A percentile compares a stretch with the other conserved stretches of the same genome.
Evolutionary conservation across 441 rosid genomes (phyloP).

Genomic region (Adansonia gregorii): DNA sequence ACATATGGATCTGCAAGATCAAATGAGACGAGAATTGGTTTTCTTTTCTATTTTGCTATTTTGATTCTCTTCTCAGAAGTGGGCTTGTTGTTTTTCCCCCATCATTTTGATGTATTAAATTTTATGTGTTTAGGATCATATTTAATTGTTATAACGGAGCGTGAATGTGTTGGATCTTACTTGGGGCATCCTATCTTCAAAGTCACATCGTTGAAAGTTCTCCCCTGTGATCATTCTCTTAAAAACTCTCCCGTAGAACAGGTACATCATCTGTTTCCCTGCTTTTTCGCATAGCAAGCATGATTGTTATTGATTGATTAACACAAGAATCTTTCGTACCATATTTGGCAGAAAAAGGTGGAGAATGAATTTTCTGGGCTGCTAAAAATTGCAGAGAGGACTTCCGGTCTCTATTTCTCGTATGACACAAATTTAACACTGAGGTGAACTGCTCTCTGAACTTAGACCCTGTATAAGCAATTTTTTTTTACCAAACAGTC

Average conservation of each 20-base stretch:
- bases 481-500: not conserved
- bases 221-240: constrained; percentile 36
- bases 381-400: constrained; percentile 45
- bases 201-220: constrained; percentile 75
- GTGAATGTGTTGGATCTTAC: constrained; percentile 79
- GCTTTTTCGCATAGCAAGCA: not conserved
- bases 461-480: not conserved
- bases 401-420: constrained; percentile 82
- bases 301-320: constrained; percentile 7
- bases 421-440: constrained; percentile 87
- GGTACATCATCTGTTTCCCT: constrained; percentile 8
- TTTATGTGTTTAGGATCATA: constrained; percentile 68
- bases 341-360: constrained; percentile 52
- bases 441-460: constrained; percentile 51
- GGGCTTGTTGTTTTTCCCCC: constrained; percentile 11
- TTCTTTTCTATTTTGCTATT: not conserved
- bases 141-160: constrained; percentile 76
- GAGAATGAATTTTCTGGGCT: constrained; percentile 63
- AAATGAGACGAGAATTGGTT: not conserved
- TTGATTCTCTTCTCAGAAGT: constrained; percentile 9
- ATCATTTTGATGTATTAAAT: constrained; percentile 3
- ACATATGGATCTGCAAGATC: not conserved
- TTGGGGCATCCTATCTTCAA: constrained; percentile 83
- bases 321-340: not conserved
- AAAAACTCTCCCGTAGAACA: constrained; percentile 28